Evolutionary conservation across 768 basidiomycete species (phyloP).

Genomic region (Lepiota venenata): DNA sequence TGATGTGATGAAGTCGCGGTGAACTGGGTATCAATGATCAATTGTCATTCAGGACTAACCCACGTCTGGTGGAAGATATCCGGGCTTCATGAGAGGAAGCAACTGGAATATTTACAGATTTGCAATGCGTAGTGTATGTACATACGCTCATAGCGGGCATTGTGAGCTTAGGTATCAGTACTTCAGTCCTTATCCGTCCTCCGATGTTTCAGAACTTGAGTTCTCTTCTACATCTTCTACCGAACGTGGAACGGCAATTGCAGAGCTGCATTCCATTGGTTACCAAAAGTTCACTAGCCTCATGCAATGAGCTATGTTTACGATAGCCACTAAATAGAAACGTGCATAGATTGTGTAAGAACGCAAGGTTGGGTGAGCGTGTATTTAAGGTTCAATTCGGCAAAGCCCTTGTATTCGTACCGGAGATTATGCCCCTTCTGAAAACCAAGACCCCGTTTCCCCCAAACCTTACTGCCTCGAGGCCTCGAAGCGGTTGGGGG

Average conservation of each 20-base stretch:
- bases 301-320: background rate
- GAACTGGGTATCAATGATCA: background rate
- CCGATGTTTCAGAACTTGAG: no score
- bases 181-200: no score
- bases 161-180: no score
- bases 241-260: background rate
- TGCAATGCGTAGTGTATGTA: no score
- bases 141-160: no score
- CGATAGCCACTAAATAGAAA: background rate
- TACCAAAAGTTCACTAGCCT: background rate
- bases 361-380: conserved; percentile 1
- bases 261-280: background rate
- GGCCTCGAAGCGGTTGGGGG: background rate
- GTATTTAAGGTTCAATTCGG: conserved; percentile 8
- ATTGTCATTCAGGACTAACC: background rate
- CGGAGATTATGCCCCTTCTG: background rate
- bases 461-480: conserved; percentile 4
- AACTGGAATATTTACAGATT: background rate
- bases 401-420: background rate
- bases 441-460: background rate
- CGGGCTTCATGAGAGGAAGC: background rate
- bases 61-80: background rate
- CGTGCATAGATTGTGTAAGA: background rate
- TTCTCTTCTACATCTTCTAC: no score
- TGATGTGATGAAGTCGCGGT: background rate